A percentile compares a stretch with the other conserved stretches of the same genome.
Evolutionary conservation across 805 yeast species (phyloP).

Genomic region (Lipomyces spencermartinsiae): DNA sequence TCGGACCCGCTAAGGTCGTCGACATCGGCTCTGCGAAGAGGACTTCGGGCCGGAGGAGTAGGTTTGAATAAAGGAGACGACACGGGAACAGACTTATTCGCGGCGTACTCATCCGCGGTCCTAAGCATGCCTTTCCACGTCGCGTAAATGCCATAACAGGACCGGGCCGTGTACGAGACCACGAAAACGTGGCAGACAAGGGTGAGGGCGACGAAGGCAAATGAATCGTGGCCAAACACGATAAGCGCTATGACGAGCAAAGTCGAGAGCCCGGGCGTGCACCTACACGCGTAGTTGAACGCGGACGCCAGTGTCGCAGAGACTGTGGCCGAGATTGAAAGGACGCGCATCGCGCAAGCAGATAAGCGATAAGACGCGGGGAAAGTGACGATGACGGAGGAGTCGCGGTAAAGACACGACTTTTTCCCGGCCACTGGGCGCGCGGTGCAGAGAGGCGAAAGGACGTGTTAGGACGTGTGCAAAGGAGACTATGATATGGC

Average conservation of each 20-base stretch:
- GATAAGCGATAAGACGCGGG: neutral
- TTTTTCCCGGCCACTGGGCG: no score
- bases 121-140: slow-evolving; percentile 11
- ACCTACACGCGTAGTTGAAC: slow-evolving; percentile 15
- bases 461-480: no score
- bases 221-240: neutral
- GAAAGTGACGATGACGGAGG: neutral
- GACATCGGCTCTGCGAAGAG: neutral
- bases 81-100: no score
- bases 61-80: neutral
- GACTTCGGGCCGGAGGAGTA: neutral
- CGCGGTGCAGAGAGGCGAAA: no score
- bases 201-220: slow-evolving; percentile 20
- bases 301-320: slow-evolving; percentile 2
- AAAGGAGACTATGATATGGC: no score
- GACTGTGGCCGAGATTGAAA: slow-evolving; percentile 13
- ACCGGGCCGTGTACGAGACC: slow-evolving; percentile 29
- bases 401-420: no score
- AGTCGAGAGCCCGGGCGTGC: slow-evolving; percentile 28
- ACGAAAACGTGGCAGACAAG: slow-evolving; percentile 27
- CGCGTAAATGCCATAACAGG: slow-evolving; percentile 37
- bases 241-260: slow-evolving; percentile 16
- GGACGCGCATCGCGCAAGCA: slow-evolving; percentile 18
- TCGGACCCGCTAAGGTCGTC: neutral
- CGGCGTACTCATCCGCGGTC: neutral